Evolutionary conservation across 306 rosid genomes (phyloP), one percentile per base, ranked within the genome.

Genomic region (Comarum palustre): DNA sequence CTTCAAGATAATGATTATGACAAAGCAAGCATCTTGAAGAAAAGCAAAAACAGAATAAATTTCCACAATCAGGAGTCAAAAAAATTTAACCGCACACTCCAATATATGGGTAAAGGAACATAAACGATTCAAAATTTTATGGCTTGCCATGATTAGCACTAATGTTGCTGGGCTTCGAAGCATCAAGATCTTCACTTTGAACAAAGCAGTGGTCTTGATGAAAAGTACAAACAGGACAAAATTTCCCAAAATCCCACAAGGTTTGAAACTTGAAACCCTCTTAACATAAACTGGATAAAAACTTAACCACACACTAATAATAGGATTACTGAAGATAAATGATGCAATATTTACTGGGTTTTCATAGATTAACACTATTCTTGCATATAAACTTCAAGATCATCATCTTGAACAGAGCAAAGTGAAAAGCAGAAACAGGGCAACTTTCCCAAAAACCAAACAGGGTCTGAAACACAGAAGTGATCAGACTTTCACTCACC

Each of bases 401-500:
- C 39, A 59, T 59, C 39, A 15, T 14, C 6, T 15, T 59, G 20
- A 59, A 59, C 65, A 29, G 8, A 29, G 39, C 38, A 59, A 59
- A 39, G 20, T 6, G 41, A 59, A 15, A 61, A 31, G 5, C 67
- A 34, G 66, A 61, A 31, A 61, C 66, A 32, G 66, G 42, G 66
- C 13, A 16, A 15, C 38, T 60, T 60, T 32, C 24, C 42, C 43
- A 60, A 60, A 59, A 12, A 27, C 4, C 0, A 4, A 5, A 25
- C 64, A 58, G 10, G 2, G 39, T 1, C 41, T 38, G 41, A 38
- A 3, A 31, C 3, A n/a, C n/a, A 58, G 64, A 59, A 31, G 15
- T 15, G 20, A 29, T 13, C 8, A 29, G 20, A 15, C 6, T 27
- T 4, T 5, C 42, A 57, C 73, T 69, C 69, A 95, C 97, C 99